Conservation (phyloP, 2,329 filamentous ascomycete species). For the Aspergillus quadricinctus region DNA sequence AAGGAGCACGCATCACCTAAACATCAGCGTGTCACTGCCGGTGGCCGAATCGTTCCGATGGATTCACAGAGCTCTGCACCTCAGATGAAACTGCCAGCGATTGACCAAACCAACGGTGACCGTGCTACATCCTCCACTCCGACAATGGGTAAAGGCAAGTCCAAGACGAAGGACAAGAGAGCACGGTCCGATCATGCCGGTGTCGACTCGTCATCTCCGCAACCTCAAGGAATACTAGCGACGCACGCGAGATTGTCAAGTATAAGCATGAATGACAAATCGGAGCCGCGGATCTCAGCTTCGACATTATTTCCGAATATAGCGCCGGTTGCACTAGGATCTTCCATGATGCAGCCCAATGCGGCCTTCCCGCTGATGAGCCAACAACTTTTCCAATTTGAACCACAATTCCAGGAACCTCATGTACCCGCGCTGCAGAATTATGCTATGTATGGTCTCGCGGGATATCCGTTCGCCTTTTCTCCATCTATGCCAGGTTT, state of each 20-base stretch:
- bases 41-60: conserved; percentile 48
- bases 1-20: conserved; percentile 46
- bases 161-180: conserved; percentile 1
- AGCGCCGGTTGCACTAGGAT: conserved; percentile 7
- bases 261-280: neutral
- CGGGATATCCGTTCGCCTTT: conserved; percentile 13
- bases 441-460: conserved; percentile 5
- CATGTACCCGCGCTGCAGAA: conserved; percentile 10
- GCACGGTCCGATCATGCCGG: neutral
- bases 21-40: conserved; percentile 47
- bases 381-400: conserved; percentile 8
- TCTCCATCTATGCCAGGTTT: conserved; percentile 13
- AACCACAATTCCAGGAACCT: conserved; percentile 9
- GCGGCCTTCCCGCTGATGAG: conserved; percentile 2
- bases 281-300: conserved; percentile 1
- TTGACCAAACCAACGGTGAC: conserved; percentile 8
- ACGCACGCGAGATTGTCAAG: neutral
- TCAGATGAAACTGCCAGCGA: conserved; percentile 29
- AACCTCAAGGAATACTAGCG: neutral
- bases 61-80: conserved; percentile 31
- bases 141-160: conserved; percentile 1
- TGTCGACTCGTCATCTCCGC: neutral
- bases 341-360: conserved; percentile 7
- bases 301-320: conserved; percentile 6
- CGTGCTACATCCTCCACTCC: neutral